Evolutionary conservation across 2,329 filamentous ascomycete genomes (phyloP).

Genomic region (Pestalotiopsis sp.): DNA sequence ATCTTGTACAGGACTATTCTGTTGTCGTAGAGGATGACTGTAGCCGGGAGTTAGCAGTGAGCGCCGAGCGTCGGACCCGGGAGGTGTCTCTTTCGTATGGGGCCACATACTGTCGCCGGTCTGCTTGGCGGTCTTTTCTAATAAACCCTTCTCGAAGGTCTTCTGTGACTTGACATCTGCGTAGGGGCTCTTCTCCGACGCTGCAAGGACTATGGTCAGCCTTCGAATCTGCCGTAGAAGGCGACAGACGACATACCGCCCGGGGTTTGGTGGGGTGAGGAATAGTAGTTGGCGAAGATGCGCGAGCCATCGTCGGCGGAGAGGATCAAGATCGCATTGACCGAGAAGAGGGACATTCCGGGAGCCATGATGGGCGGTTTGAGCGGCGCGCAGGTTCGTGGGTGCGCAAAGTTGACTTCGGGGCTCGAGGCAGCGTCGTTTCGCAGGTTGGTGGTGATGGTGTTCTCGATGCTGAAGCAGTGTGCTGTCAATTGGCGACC

Average conservation of each 20-base stretch:
- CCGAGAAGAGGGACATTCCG: conserved; percentile 73
- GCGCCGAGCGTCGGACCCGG: not conserved
- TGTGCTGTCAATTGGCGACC: conserved; percentile 3
- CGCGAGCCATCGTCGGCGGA: conserved; percentile 85
- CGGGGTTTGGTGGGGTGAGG: conserved; percentile 53
- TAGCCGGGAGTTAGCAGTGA: conserved; percentile 34
- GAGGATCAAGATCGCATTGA: conserved; percentile 78
- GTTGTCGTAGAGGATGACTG: conserved; percentile 98
- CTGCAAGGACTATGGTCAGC: conserved; percentile 31
- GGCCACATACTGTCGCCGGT: conserved; percentile 45
- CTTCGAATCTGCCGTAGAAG: conserved; percentile 13
- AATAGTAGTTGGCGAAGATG: conserved; percentile 78
- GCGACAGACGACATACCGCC: conserved; percentile 23
- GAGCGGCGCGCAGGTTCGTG: not conserved
- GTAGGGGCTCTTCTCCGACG: conserved; percentile 73
- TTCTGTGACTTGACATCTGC: conserved; percentile 91
- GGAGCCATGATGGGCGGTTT: conserved; percentile 60
- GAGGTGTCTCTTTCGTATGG: not conserved
- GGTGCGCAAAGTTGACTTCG: not conserved
- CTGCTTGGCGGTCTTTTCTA: conserved; percentile 96
- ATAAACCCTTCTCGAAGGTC: conserved; percentile 91
- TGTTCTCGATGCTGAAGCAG: not conserved
- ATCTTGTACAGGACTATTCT: conserved; percentile 96
- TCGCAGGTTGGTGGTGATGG: not conserved
- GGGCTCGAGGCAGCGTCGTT: not conserved